A percentile compares a stretch with the other conserved stretches of the same genome.
These are phyloP conservation scores for Pestalotiopsis sp. DNA, from an alignment of 2,329 filamentous ascomycete species.

Conservation along the genomic window DNA sequence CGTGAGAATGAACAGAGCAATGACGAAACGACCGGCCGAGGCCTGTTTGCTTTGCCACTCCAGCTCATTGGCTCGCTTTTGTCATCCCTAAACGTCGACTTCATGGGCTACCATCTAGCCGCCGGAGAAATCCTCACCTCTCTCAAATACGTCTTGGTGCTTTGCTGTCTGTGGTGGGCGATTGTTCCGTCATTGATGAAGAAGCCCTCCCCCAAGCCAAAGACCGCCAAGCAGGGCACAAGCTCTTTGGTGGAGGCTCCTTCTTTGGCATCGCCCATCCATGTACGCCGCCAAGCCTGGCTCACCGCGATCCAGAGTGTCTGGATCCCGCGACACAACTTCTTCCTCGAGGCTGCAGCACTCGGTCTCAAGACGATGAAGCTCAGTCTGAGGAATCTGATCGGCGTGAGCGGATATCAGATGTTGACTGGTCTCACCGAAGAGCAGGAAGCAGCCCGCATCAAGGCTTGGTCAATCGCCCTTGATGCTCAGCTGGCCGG, in stretches of 20 bases:
- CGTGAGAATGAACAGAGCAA: conserved; percentile 66
- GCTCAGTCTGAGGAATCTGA: conserved; percentile 75
- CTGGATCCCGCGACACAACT: conserved; percentile 86
- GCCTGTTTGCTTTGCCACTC: conserved; percentile 66
- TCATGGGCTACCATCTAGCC: conserved; percentile 56
- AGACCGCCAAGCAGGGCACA: conserved; percentile 41
- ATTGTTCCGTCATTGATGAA: conserved; percentile 57
- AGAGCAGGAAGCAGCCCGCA: conserved; percentile 81
- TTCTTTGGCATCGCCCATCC: conserved; percentile 78
- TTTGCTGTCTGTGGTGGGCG: conserved; percentile 57
- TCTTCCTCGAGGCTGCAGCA: conserved; percentile 82
- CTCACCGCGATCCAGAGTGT: conserved; percentile 90
- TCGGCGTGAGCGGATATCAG: conserved; percentile 78
- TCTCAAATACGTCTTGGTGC: conserved; percentile 53
- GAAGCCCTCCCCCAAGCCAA: conserved; percentile 54
- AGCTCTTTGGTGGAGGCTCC: conserved; percentile 57
- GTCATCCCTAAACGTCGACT: conserved; percentile 50
- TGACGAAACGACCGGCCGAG: conserved; percentile 66
- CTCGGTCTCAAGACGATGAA: conserved; percentile 80
- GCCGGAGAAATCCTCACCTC: conserved; percentile 49
- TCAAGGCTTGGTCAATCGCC: conserved; percentile 92
- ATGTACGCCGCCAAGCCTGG: conserved; percentile 88
- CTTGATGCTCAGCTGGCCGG: conserved; percentile 91
- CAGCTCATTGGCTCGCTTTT: conserved; percentile 55
- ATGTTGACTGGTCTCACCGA: conserved; percentile 77